Conservation (phyloP, 805 yeast genomes). For the Candida nitratophila region DNA sequence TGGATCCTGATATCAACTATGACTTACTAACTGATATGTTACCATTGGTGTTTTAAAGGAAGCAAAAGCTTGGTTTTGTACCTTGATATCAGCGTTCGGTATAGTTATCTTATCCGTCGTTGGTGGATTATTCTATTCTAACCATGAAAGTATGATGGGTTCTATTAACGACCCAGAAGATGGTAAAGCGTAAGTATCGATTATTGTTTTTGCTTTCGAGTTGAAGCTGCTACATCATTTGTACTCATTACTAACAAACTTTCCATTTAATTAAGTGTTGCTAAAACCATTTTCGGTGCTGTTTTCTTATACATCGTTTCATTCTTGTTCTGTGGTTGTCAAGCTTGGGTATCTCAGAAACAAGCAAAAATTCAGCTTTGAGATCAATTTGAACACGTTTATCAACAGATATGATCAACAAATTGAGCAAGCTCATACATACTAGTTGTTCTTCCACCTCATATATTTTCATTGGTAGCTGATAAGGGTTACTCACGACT, state of each 20-base stretch:
- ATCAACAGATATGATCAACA: no score
- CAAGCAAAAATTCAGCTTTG: conserved; percentile 56
- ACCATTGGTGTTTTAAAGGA: no score
- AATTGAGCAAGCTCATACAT: no score
- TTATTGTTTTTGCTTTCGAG: not conserved
- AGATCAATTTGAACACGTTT: not conserved
- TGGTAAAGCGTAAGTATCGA: conserved; percentile 60
- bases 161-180: conserved; percentile 86
- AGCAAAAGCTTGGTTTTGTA: conserved; percentile 86
- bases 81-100: conserved; percentile 87
- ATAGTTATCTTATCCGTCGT: conserved; percentile 79
- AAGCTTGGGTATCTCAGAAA: conserved; percentile 57
- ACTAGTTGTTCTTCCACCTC: no score
- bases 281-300: conserved; percentile 84
- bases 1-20: no score
- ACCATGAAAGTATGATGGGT: conserved; percentile 91
- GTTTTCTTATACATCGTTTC: conserved; percentile 74
- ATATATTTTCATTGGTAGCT: no score
- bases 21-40: no score
- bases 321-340: conserved; percentile 87
- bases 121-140: conserved; percentile 71
- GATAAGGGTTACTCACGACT: no score
- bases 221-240: no score
- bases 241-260: not conserved
- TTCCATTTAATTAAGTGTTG: conserved; percentile 44